Evolutionary conservation across 2,329 filamentous ascomycete species (phyloP).

Genomic region (Aphanoascus verrucosus): DNA sequence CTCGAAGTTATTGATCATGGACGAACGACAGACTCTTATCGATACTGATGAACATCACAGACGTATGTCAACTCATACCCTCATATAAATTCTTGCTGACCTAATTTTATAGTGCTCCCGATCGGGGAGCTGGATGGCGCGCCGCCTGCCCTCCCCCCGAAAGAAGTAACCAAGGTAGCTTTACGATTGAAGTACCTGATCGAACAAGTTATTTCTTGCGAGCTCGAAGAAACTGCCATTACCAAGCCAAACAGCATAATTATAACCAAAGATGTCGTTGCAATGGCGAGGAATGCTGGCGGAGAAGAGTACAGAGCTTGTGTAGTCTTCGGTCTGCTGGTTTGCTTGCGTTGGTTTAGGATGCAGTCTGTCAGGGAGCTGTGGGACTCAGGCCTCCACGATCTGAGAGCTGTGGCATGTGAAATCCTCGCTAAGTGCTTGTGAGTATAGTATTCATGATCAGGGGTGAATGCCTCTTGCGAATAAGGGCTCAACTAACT

Average conservation of each 20-base stretch:
- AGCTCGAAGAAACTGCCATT: conserved; percentile 65
- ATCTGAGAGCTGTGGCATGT: conserved; percentile 68
- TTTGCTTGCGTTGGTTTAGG: conserved; percentile 66
- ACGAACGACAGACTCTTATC: neutral
- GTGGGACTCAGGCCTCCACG: conserved; percentile 82
- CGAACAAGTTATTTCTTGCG: conserved; percentile 80
- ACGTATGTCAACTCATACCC: neutral
- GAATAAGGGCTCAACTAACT: neutral
- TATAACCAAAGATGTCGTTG: conserved; percentile 68
- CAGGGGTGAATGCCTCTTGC: neutral
- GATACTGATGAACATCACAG: neutral
- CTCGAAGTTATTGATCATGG: neutral
- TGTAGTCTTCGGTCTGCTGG: conserved; percentile 72
- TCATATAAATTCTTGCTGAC: neutral
- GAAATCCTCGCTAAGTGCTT: conserved; percentile 81
- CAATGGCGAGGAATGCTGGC: conserved; percentile 72
- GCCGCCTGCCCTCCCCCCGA: conserved; percentile 58
- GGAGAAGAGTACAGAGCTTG: conserved; percentile 63
- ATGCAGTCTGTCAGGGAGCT: conserved; percentile 69
- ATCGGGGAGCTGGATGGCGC: conserved; percentile 29
- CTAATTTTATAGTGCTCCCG: conserved; percentile 33
- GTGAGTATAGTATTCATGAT: conserved; percentile 23
- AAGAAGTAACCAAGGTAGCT: conserved; percentile 79
- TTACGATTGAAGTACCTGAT: conserved; percentile 84
- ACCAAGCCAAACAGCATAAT: conserved; percentile 73